A percentile compares a stretch with the other conserved stretches of the same genome.
Conservation (phyloP, 306 rosid genomes). For the Gleditsia sinensis region DNA sequence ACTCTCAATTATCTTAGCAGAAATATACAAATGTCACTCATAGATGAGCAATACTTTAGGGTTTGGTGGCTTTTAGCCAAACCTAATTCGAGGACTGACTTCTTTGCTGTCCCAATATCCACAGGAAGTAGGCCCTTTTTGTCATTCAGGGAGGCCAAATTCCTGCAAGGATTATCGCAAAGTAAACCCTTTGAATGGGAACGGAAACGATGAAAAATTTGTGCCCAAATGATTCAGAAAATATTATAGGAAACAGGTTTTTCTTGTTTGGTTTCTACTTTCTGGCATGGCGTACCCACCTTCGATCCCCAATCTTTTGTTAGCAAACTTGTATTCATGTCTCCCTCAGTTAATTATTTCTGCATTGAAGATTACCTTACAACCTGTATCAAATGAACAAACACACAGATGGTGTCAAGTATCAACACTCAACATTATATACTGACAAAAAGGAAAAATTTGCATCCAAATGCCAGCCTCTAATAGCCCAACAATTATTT, state of each 20-base stretch:
- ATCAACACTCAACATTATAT: background rate
- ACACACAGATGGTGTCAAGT: background rate
- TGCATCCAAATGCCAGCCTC: background rate
- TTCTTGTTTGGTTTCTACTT: background rate
- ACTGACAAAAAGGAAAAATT: background rate
- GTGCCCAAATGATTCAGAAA: background rate
- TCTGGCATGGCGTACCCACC: background rate
- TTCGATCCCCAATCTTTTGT: background rate
- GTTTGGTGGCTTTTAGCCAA: slow-evolving; percentile 22
- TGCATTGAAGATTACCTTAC: no score
- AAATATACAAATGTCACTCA: slow-evolving; percentile 26
- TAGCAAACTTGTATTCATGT: background rate
- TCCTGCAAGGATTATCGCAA: slow-evolving; percentile 5
- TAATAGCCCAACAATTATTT: background rate
- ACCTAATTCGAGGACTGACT: slow-evolving; percentile 23
- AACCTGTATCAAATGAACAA: background rate
- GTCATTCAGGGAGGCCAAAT: no score
- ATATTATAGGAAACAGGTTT: background rate
- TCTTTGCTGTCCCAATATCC: slow-evolving; percentile 18
- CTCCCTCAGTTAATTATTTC: background rate
- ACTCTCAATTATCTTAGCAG: slow-evolving; percentile 23
- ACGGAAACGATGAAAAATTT: background rate
- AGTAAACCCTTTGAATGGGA: background rate
- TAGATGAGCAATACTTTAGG: background rate
- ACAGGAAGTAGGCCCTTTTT: no score